A percentile compares a stretch with the other conserved stretches of the same genome.
Conservation (phyloP, 73 alveolate species). For the Paramecium sexaurelia region DNA sequence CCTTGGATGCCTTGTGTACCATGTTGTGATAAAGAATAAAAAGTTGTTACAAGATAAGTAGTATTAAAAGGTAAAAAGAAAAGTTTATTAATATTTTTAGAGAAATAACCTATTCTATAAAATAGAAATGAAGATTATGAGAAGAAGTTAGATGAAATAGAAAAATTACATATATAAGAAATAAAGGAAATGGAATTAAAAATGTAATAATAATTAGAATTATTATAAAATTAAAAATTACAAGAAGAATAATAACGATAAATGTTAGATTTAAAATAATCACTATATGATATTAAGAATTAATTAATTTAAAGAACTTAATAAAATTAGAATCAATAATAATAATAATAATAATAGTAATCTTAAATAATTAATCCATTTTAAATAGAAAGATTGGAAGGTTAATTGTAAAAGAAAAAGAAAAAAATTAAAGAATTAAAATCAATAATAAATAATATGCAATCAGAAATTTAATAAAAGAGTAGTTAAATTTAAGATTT, state of each 20-base stretch:
- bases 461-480: not conserved
- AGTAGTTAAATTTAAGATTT: not conserved
- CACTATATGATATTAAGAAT: not conserved
- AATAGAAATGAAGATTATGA: not conserved
- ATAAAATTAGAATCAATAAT: not conserved
- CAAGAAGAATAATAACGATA: not conserved
- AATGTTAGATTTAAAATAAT: not conserved
- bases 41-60: constrained; percentile 35
- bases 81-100: not conserved
- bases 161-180: constrained; percentile 16
- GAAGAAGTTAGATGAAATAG: constrained; percentile 11
- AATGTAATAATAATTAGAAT: not conserved
- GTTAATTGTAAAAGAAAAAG: not conserved
- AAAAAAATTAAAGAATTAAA: constrained; percentile 11
- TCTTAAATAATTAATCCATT: not conserved
- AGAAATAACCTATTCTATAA: not conserved
- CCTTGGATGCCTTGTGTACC: constrained; percentile 31
- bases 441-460: not conserved
- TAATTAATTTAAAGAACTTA: not conserved
- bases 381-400: constrained; percentile 18
- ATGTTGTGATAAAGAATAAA: constrained; percentile 24
- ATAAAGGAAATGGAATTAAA: constrained; percentile 9
- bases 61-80: constrained; percentile 23
- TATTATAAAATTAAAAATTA: not conserved
- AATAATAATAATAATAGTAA: not conserved